Base-by-base conservation (phyloP, 2,329 filamentous ascomycete genomes). In the Clonostachys solani region DNA sequence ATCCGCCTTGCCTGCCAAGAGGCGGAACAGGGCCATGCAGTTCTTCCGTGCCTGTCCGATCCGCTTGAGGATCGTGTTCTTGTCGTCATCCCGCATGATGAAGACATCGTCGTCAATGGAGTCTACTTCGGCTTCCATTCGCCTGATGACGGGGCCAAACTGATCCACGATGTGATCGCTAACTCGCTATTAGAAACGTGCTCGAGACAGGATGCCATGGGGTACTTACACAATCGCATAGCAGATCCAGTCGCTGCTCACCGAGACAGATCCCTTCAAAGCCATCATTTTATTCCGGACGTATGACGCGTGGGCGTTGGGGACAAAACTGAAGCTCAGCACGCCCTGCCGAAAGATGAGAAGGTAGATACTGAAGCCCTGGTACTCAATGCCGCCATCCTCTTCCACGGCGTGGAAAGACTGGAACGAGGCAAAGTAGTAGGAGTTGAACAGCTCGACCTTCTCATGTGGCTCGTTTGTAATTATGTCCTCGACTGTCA, bases 221-320 rank as follows among this genome's bases (percentile, higher is more conserved):
- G 10, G 10, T n/a, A 72, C 85, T 77, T 74, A 90, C 86, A 99
- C 97, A 61, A 99, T 78, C 40, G 94, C 94, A 63, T 99, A 99
- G 73, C 94, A 99, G 57, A 97, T 95, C 92, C 95, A 99, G 69
- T 99, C 94, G 56, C 91, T 92, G 62, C 90, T 95, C 38, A 99
- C 78, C 52, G 92, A 86, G 58, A 97, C 88, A 61, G 96, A 97
- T 61, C 99, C 94, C 61, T 95, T 92, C 47, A 99, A 77, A 56
- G 90, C 87, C 19, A 89, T 86, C 59, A 99, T 97, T 67, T 94
- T 84, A 74, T 88, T 91, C 54, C 92, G 84, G 23, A 99, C 94
- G 54, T 94, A 89, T 40, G 86, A 80, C 12, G 92, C 89, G 64
- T 99, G 94, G 3, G 84, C 83, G 60, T 95, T 96, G 13, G 86